phyloP scores from a whole-genome alignment of 352 stramenopile species.

The Bremia lactucae region DNA sequence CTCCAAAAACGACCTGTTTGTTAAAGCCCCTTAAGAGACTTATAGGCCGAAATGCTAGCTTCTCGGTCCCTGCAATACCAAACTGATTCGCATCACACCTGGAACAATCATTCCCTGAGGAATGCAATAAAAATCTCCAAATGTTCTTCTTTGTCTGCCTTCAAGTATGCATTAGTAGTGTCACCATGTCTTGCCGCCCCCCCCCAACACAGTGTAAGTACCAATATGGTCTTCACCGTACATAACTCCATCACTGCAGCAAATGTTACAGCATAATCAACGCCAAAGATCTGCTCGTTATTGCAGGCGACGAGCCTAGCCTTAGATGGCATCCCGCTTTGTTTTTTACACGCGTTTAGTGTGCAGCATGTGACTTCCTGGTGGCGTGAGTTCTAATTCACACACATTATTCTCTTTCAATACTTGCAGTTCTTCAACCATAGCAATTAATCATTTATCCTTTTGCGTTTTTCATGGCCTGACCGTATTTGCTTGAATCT shows the following conservation, averaged over 20 bases:
- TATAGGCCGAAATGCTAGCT: too few species aligned
- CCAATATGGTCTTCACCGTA: background rate
- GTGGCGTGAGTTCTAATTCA: background rate
- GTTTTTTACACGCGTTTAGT: background rate
- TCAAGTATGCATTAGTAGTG: background rate
- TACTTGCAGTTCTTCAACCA: background rate
- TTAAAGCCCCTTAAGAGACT: too few species aligned
- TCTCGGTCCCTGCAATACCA: too few species aligned
- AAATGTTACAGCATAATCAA: background rate
- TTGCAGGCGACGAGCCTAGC: background rate
- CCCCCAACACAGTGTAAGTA: background rate
- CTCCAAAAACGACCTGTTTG: too few species aligned
- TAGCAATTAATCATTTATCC: background rate
- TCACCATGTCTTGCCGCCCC: background rate
- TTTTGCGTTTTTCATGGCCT: too few species aligned
- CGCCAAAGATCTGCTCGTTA: background rate
- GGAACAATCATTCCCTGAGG: too few species aligned
- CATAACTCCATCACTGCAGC: background rate
- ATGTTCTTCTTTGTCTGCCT: background rate
- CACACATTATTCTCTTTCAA: background rate
- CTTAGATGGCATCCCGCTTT: background rate
- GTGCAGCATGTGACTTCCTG: background rate
- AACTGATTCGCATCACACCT: too few species aligned
- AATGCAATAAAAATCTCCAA: slow-evolving; percentile 4
- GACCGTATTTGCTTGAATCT: too few species aligned